Base-by-base conservation (phyloP, 352 stramenopile genomes). In the Phytopythium helicoides region DNA sequence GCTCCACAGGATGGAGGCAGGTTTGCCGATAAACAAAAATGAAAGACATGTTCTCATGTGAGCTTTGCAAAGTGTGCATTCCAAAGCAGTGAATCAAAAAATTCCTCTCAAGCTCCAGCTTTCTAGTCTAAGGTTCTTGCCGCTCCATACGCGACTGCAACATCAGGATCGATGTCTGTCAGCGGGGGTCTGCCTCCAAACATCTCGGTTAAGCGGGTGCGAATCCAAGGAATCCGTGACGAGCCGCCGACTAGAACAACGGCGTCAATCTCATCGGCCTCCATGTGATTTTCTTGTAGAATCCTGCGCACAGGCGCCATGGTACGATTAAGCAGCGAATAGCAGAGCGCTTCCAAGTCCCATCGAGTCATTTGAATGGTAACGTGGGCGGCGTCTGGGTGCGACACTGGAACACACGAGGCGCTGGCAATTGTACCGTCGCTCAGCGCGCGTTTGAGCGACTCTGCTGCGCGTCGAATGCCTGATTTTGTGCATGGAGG, bases 71-170 rank as follows among this genome's bases (percentile, higher is more conserved):
- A n/a, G n/a, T n/a, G n/a, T n/a, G n/a, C n/a, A 2, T 66, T 76
- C 22, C 75, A 69, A 52, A 21, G 2, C 28, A 33, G 28, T 9
- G 28, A n/a, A n/a, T 33, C 5, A 33, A n/a, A 10, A 23, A 10
- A 35, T 23, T 11, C 60, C 87, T 77, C 50, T 90, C 80, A 19
- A 83, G 66, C 25, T 37, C 46, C 70, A 88, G 39, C 83, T 72
- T 6, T 37, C 46, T 71, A 88, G 39, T 85, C 74, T 6, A 86
- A 34, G 1, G 73, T 76, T 25, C 74, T 64, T 12, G 79, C 79
- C 22, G 79, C 79, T 23, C 79, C 79, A 28, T 78, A 81, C 9
- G 79, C 79, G 6, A 90, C 79, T 4, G 79, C 79, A 18, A 90
- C 66, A 49, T 90, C 79, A 10, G 76, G 79, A 39, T 90, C 76